These are phyloP conservation scores for Raffaelea albimanens DNA, from an alignment of 2,329 filamentous ascomycete genomes.

Conservation along the genomic window DNA sequence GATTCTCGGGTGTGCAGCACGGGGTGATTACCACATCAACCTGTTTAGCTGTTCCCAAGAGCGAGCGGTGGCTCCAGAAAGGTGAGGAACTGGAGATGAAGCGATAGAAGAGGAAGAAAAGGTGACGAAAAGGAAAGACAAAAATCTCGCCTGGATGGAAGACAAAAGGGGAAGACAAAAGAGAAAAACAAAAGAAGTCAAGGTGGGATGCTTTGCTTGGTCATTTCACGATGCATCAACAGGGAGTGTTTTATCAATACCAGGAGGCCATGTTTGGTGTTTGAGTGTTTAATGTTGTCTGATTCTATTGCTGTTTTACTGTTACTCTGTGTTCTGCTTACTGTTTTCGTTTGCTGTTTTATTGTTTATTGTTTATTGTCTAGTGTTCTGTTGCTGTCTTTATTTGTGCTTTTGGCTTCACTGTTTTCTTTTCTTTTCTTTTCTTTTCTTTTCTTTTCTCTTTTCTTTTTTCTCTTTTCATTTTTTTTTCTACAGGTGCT, in stretches of 20 bases:
- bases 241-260: not conserved
- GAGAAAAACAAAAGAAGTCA: too few species aligned
- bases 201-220: not conserved
- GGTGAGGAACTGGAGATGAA: not conserved
- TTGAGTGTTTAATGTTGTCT: not conserved
- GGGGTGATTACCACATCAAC: constrained; percentile 85
- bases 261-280: too few species aligned
- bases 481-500: too few species aligned
- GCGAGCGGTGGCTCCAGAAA: constrained; percentile 5
- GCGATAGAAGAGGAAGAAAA: not conserved
- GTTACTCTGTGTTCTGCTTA: not conserved
- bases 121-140: too few species aligned
- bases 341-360: not conserved
- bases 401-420: not conserved
- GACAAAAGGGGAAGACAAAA: too few species aligned
- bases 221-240: not conserved
- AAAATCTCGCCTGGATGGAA: too few species aligned
- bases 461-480: not conserved
- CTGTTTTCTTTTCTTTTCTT: not conserved
- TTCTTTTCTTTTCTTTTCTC: not conserved
- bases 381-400: not conserved
- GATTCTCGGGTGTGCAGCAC: constrained; percentile 77
- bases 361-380: not conserved
- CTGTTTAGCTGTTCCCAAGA: constrained; percentile 56
- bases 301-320: not conserved